Conservation (phyloP, 805 yeast species). For the Saccharomycopsis sp. region DNA sequence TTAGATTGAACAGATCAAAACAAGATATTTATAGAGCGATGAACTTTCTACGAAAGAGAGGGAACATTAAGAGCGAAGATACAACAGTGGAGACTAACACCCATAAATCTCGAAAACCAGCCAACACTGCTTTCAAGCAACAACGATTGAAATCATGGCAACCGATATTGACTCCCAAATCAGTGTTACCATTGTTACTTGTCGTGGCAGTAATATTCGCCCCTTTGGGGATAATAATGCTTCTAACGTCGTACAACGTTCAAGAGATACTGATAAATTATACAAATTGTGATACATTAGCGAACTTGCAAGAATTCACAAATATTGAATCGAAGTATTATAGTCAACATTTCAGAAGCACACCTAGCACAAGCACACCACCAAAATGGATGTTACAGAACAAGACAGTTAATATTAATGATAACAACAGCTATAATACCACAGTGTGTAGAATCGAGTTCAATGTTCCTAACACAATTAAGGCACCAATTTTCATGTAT, state of each 20-base stretch:
- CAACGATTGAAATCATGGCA: slow-evolving; percentile 60
- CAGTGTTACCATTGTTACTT: slow-evolving; percentile 80
- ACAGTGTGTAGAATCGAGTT: slow-evolving; percentile 64
- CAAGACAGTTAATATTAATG: slow-evolving; percentile 26
- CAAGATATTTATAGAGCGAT: slow-evolving; percentile 5
- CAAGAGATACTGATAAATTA: slow-evolving; percentile 73
- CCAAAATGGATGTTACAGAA: slow-evolving; percentile 53
- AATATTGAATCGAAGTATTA: slow-evolving; percentile 55
- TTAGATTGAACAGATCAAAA: neutral
- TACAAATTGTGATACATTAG: slow-evolving; percentile 54
- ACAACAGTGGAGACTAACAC: slow-evolving; percentile 8
- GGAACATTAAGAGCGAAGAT: slow-evolving; percentile 2
- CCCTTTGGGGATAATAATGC: slow-evolving; percentile 82
- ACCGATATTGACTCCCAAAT: slow-evolving; percentile 86
- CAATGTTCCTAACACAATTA: slow-evolving; percentile 60
- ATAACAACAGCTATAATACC: slow-evolving; percentile 28
- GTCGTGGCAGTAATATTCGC: slow-evolving; percentile 73
- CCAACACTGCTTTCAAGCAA: slow-evolving; percentile 72
- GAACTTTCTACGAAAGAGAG: slow-evolving; percentile 18
- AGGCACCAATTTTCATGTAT: slow-evolving; percentile 67
- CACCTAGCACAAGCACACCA: neutral
- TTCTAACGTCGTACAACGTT: slow-evolving; percentile 66
- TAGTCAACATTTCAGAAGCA: slow-evolving; percentile 51
- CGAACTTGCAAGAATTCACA: slow-evolving; percentile 36
- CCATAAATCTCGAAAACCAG: slow-evolving; percentile 21